Conservation (phyloP, 306 rosid genomes). For the Prinsepia uniflora region DNA sequence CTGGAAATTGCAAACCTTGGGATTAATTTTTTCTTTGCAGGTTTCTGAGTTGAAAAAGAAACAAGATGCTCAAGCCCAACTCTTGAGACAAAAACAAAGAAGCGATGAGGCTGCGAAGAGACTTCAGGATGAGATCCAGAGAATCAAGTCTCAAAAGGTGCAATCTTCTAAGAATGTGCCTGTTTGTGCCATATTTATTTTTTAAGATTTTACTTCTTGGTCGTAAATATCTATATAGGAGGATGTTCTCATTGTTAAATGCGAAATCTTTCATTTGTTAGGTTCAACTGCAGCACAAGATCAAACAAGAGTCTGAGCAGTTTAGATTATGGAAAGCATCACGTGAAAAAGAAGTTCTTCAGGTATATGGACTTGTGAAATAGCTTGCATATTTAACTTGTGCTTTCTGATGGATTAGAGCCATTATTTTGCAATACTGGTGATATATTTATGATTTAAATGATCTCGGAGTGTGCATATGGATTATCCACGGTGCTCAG, state of each 20-base stretch:
- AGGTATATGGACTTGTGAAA: conserved; percentile 47
- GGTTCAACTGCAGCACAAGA: conserved; percentile 97
- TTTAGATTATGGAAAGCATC: conserved; percentile 93
- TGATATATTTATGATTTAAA: background rate
- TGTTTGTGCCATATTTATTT: background rate
- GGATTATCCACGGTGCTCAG: background rate
- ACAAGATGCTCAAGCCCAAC: conserved; percentile 89
- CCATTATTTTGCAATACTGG: background rate
- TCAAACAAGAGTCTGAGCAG: conserved; percentile 96
- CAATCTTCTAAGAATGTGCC: background rate
- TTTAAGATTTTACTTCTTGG: too few relatives aligned
- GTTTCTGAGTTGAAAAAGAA: conserved; percentile 80
- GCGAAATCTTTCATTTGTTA: conserved; percentile 22
- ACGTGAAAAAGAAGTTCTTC: conserved; percentile 94
- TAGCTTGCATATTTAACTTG: background rate
- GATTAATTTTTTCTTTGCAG: conserved; percentile 48
- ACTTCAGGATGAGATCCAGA: conserved; percentile 87
- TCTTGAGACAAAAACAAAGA: conserved; percentile 74
- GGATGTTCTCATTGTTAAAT: conserved; percentile 6
- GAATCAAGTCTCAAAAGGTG: conserved; percentile 89
- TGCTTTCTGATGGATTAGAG: background rate
- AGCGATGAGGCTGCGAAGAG: conserved; percentile 85
- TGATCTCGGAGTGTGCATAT: background rate
- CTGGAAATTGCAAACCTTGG: conserved; percentile 10
- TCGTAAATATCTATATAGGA: too few relatives aligned